phyloP scores from a whole-genome alignment of 148 eudicot species.

The Persicaria maculosa region DNA sequence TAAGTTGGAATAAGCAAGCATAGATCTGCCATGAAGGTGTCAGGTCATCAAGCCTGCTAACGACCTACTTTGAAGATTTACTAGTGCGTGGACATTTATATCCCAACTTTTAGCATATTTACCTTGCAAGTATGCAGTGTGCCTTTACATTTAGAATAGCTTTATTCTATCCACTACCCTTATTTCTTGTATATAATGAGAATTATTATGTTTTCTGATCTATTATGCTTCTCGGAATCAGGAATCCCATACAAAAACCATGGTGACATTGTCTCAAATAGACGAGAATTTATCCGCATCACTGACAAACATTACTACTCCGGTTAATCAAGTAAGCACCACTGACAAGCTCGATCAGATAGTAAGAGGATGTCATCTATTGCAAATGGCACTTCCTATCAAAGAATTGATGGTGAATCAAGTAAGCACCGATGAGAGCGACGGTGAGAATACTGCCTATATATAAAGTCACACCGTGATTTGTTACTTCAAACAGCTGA shows the following conservation, averaged over 20 bases:
- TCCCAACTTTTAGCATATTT: slow-evolving; percentile 1
- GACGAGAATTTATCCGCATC: no score
- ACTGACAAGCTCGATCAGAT: no score
- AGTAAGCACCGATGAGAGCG: slow-evolving; percentile 99
- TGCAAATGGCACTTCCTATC: slow-evolving; percentile 36
- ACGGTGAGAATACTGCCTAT: slow-evolving; percentile 62
- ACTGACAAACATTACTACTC: no score
- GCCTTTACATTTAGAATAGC: not conserved
- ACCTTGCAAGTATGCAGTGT: not conserved
- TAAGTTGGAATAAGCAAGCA: not conserved
- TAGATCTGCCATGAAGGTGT: not conserved
- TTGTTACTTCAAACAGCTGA: slow-evolving; percentile 72
- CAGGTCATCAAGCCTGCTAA: not conserved
- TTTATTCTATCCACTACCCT: not conserved
- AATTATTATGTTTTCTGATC: no score
- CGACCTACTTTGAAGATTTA: not conserved
- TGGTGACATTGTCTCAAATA: no score
- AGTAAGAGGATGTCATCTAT: slow-evolving; percentile 44
- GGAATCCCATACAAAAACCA: no score
- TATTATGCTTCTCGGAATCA: no score
- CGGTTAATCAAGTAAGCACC: no score
- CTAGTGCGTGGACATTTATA: not conserved
- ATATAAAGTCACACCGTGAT: slow-evolving; percentile 62
- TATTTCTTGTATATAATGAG: not conserved
- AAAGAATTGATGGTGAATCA: slow-evolving; percentile 86